phyloP scores from a whole-genome alignment of 2,329 filamentous ascomycete genomes.

The Trichoderma koningii region DNA sequence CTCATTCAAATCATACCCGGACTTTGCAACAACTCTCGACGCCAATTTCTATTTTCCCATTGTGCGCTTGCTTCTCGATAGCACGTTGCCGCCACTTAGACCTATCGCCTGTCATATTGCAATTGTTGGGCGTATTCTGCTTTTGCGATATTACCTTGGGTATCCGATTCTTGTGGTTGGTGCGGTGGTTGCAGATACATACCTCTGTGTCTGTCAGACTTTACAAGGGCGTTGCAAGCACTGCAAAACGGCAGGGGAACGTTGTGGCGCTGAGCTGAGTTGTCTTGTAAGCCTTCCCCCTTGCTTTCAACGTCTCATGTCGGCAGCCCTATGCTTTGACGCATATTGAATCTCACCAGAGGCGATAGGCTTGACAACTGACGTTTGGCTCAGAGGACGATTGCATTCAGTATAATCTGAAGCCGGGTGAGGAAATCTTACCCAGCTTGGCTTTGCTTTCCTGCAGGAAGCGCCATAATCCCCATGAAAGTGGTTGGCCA shows the following conservation, averaged over 20 bases:
- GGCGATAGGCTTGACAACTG: not conserved
- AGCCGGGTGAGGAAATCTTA: not conserved
- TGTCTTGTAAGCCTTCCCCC: slow-evolving; percentile 18
- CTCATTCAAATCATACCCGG: not conserved
- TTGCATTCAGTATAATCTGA: not conserved
- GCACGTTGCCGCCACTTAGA: not conserved
- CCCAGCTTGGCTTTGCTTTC: not conserved
- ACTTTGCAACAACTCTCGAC: not conserved
- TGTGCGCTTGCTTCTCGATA: not conserved
- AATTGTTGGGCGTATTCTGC: not conserved
- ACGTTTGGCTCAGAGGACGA: not conserved
- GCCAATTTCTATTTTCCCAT: not conserved
- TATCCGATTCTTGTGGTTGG: not conserved
- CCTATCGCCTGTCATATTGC: not conserved
- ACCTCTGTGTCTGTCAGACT: not conserved
- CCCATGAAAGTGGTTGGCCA: slow-evolving; percentile 1
- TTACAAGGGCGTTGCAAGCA: not conserved
- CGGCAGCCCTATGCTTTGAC: not conserved
- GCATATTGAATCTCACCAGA: not conserved
- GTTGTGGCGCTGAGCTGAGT: not conserved
- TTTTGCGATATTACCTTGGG: not conserved
- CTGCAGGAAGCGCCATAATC: slow-evolving; percentile 2
- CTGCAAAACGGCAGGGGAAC: not conserved
- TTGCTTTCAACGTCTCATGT: slow-evolving; percentile 2
- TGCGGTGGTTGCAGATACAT: not conserved